phyloP scores from a whole-genome alignment of 2,329 filamentous ascomycete species.

The Colletotrichum tamarilloi region DNA sequence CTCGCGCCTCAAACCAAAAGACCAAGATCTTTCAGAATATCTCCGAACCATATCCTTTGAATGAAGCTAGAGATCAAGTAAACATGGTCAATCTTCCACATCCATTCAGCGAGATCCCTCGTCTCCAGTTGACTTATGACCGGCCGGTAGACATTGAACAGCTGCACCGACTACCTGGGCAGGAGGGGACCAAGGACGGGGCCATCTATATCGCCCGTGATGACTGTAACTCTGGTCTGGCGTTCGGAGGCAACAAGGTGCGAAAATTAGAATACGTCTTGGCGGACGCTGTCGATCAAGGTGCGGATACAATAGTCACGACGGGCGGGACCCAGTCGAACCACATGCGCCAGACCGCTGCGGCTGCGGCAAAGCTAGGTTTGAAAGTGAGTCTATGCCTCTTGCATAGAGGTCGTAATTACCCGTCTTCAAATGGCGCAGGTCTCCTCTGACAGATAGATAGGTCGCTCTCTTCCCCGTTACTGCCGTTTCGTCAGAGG shows the following conservation, averaged over 20 bases:
- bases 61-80: background rate
- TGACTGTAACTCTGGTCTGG: constrained; percentile 43
- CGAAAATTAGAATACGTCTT: constrained; percentile 51
- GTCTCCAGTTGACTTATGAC: constrained; percentile 23
- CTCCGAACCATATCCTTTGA: too few relatives aligned
- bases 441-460: background rate
- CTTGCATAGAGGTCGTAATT: background rate
- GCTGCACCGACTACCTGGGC: constrained; percentile 12
- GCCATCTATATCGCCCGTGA: constrained; percentile 37
- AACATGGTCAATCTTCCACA: constrained; percentile 30
- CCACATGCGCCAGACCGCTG: constrained; percentile 49
- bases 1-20: too few relatives aligned
- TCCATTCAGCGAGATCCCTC: constrained; percentile 33
- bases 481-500: background rate
- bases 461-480: constrained; percentile 24
- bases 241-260: constrained; percentile 51
- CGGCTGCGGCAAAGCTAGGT: constrained; percentile 45
- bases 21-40: too few relatives aligned
- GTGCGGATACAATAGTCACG: constrained; percentile 45
- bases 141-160: constrained; percentile 30
- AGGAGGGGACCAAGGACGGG: background rate
- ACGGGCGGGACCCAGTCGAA: constrained; percentile 50
- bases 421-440: background rate
- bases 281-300: constrained; percentile 43
- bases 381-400: constrained; percentile 31